Evolutionary conservation across 139 green algal genomes (phyloP).

Genomic region (Coccomyxa sp.): DNA sequence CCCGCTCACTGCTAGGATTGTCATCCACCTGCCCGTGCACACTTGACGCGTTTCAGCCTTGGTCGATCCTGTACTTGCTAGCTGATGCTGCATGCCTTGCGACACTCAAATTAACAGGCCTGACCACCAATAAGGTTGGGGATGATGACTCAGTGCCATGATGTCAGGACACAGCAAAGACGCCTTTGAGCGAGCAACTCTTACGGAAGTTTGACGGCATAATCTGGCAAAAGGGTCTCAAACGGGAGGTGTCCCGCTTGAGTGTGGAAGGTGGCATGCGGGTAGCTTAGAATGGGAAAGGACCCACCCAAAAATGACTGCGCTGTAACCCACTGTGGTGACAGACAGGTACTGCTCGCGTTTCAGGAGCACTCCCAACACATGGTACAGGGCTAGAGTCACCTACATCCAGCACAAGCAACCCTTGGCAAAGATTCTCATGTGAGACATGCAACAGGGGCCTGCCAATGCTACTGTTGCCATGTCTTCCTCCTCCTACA

Average conservation of each 20-base stretch:
- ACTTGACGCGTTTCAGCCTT: no score
- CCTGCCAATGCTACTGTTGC: background rate
- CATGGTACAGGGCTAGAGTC: slow-evolving; percentile 44
- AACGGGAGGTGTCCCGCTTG: background rate
- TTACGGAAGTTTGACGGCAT: no score
- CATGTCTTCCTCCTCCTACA: background rate
- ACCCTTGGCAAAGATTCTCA: background rate
- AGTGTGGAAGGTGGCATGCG: slow-evolving; percentile 21
- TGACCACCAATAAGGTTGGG: no score
- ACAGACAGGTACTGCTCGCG: slow-evolving; percentile 33
- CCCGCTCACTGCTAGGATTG: slow-evolving; percentile 1
- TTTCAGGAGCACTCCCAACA: slow-evolving; percentile 15
- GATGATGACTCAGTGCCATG: no score
- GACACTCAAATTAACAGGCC: no score
- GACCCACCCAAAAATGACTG: slow-evolving; percentile 64
- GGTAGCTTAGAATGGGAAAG: slow-evolving; percentile 38
- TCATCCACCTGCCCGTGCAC: slow-evolving; percentile 10
- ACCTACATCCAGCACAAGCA: slow-evolving; percentile 21
- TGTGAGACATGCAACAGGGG: background rate
- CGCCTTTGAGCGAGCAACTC: no score
- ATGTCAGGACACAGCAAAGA: no score
- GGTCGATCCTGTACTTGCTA: no score
- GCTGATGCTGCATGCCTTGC: no score
- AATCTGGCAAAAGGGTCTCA: no score
- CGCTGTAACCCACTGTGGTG: slow-evolving; percentile 58